Conservation (phyloP, 176 grass and related monocot genomes). For the Oryza glumipatula region DNA sequence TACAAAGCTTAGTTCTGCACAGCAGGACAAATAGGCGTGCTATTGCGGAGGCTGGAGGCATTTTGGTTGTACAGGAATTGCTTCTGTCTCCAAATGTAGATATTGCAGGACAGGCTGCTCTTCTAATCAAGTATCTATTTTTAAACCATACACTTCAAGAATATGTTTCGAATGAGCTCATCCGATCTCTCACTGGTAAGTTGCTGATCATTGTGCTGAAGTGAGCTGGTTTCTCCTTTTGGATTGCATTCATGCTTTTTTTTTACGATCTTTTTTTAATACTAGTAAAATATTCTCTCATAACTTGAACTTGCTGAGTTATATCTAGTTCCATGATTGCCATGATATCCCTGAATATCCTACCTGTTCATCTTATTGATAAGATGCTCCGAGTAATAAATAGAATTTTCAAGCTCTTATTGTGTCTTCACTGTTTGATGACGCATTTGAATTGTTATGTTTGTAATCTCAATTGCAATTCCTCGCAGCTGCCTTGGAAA, state of each 20-base stretch:
- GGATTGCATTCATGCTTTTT: slow-evolving; percentile 25
- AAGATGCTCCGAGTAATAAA: slow-evolving; percentile 19
- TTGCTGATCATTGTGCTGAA: slow-evolving; percentile 12
- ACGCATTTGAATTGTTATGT: slow-evolving; percentile 20
- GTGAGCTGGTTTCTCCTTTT: not conserved
- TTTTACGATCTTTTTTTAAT: slow-evolving; percentile 7
- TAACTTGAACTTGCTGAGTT: not conserved
- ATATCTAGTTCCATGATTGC: not conserved
- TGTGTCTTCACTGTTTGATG: not conserved
- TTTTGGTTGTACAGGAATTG: slow-evolving; percentile 92
- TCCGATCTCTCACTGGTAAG: slow-evolving; percentile 92
- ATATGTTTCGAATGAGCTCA: slow-evolving; percentile 96
- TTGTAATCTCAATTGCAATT: slow-evolving; percentile 42
- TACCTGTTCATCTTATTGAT: slow-evolving; percentile 13
- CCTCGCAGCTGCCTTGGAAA: slow-evolving; percentile 77
- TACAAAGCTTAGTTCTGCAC: slow-evolving; percentile 96
- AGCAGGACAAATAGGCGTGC: slow-evolving; percentile 96
- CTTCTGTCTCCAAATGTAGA: slow-evolving; percentile 80
- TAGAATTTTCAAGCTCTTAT: slow-evolving; percentile 13
- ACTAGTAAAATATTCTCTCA: not conserved
- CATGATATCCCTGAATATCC: slow-evolving; percentile 22
- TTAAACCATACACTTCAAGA: slow-evolving; percentile 99
- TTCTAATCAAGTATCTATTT: slow-evolving; percentile 91
- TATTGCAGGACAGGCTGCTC: slow-evolving; percentile 82
- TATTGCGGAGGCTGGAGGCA: slow-evolving; percentile 89